Evolutionary conservation across 78 protist species (phyloP).

Genomic region (Andalucia godoyi): DNA sequence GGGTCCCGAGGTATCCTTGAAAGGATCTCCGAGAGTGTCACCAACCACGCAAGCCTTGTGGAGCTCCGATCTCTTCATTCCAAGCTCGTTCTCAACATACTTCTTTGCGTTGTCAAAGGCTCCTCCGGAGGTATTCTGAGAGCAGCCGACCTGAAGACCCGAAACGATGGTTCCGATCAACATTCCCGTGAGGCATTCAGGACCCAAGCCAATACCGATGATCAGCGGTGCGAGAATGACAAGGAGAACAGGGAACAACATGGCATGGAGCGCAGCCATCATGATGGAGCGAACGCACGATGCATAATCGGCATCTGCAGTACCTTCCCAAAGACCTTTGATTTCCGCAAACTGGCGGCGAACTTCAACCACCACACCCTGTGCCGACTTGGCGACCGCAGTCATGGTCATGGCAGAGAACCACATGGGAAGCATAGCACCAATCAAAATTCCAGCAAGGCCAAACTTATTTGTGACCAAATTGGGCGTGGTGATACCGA

Average conservation of each 20-base stretch:
- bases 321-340: conserved; percentile 15
- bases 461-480: background rate
- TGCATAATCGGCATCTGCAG: conserved; percentile 12
- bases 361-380: conserved; percentile 40
- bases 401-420: conserved; percentile 62
- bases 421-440: conserved; percentile 52
- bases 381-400: conserved; percentile 53
- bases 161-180: conserved; percentile 44
- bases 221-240: conserved; percentile 39
- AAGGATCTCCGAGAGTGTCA: conserved; percentile 51
- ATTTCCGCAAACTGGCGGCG: conserved; percentile 35
- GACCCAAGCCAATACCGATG: conserved; percentile 28
- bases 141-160: conserved; percentile 42
- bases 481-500: background rate
- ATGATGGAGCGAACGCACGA: conserved; percentile 41
- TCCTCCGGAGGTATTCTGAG: conserved; percentile 51
- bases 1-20: conserved; percentile 57
- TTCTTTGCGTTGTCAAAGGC: conserved; percentile 79
- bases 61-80: conserved; percentile 17
- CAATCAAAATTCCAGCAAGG: conserved; percentile 40
- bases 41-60: conserved; percentile 41
- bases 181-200: conserved; percentile 2
- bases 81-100: conserved; percentile 32
- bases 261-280: conserved; percentile 31
- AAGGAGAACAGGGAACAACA: conserved; percentile 35